Conservation (phyloP, 192 early-diverging fungal species). For the Obelidium mucronatum region DNA sequence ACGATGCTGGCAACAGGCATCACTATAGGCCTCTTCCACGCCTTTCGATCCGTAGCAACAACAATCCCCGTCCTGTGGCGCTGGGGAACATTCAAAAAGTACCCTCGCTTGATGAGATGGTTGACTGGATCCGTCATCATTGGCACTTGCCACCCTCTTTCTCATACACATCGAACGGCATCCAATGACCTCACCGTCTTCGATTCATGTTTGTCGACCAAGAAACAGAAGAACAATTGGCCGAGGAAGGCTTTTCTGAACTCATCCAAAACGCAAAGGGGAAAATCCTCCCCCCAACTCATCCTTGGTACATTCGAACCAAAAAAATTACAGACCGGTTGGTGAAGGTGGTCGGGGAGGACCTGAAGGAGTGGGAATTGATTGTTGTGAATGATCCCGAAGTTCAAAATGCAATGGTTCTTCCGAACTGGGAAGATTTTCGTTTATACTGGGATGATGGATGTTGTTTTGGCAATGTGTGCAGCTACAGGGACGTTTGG, state of each 20-base stretch:
- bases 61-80: conserved; percentile 15
- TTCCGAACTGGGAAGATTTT: conserved; percentile 52
- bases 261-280: conserved; percentile 19
- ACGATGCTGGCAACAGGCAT: no score
- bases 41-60: no score
- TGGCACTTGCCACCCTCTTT: not conserved
- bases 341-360: conserved; percentile 11
- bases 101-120: not conserved
- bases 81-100: conserved; percentile 9
- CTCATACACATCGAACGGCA: conserved; percentile 20
- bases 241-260: conserved; percentile 31
- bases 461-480: conserved; percentile 2
- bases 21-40: no score
- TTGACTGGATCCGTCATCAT: conserved; percentile 38
- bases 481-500: not conserved
- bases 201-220: conserved; percentile 53
- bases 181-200: conserved; percentile 39
- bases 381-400: conserved; percentile 44
- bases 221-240: conserved; percentile 15
- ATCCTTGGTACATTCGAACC: not conserved
- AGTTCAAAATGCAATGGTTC: conserved; percentile 52
- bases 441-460: conserved; percentile 53
- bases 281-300: conserved; percentile 27
- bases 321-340: conserved; percentile 6
- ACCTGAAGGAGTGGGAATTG: conserved; percentile 49